A percentile compares a stretch with the other conserved stretches of the same genome.
phyloP scores from a whole-genome alignment of 805 yeast genomes.

The Babjeviella inositovora region DNA sequence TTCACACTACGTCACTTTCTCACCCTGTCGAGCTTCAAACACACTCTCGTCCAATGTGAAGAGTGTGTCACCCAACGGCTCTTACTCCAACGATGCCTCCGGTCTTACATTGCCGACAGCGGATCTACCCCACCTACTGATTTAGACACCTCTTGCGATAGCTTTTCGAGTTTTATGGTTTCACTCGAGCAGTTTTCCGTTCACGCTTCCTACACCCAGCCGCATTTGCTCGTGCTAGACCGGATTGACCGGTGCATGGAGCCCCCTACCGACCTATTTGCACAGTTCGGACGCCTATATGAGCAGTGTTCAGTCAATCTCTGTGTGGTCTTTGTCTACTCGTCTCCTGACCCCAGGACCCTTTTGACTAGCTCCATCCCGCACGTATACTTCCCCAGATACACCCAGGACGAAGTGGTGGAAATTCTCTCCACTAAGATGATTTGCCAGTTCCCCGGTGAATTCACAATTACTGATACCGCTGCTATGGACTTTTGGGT shows the following conservation, averaged over 20 bases:
- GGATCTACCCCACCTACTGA: slow-evolving; percentile 15
- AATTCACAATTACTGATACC: background rate
- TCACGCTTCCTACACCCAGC: slow-evolving; percentile 14
- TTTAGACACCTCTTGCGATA: slow-evolving; percentile 17
- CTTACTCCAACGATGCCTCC: slow-evolving; percentile 22
- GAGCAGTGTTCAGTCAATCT: slow-evolving; percentile 20
- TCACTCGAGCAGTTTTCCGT: slow-evolving; percentile 19
- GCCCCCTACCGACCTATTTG: slow-evolving; percentile 17
- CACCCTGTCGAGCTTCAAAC: slow-evolving; percentile 8
- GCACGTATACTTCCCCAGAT: slow-evolving; percentile 18
- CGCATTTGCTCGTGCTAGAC: slow-evolving; percentile 29
- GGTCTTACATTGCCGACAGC: slow-evolving; percentile 13
- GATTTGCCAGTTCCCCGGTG: slow-evolving; percentile 8
- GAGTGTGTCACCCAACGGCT: slow-evolving; percentile 21
- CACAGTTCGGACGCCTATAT: slow-evolving; percentile 21
- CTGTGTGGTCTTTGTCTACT: slow-evolving; percentile 19
- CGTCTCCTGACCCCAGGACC: slow-evolving; percentile 18
- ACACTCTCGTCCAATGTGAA: slow-evolving; percentile 22
- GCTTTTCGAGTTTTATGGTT: slow-evolving; percentile 19
- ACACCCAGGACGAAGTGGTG: slow-evolving; percentile 16
- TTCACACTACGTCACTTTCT: slow-evolving; percentile 16
- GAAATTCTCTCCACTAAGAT: slow-evolving; percentile 16
- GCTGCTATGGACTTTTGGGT: slow-evolving; percentile 11
- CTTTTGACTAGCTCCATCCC: slow-evolving; percentile 22
- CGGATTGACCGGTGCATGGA: slow-evolving; percentile 26